Conservation (phyloP, 805 yeast species). For the Hanseniaspora clermontiae region DNA sequence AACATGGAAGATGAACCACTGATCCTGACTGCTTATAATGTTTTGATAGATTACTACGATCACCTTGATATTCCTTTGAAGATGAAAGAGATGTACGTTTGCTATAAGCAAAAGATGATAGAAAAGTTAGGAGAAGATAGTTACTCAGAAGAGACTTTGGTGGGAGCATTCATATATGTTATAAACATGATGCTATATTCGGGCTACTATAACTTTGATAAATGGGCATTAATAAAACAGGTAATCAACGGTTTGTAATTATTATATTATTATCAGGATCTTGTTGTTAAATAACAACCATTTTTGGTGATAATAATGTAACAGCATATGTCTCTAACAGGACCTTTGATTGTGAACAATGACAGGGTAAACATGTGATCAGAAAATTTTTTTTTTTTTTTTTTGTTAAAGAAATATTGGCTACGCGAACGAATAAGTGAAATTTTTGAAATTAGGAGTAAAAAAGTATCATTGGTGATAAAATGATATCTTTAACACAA, state of each 20-base stretch:
- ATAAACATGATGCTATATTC: neutral
- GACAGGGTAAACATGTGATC: too few relatives aligned
- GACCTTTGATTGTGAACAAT: too few relatives aligned
- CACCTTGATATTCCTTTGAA: conserved; percentile 7
- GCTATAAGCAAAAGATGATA: neutral
- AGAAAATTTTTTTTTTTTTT: too few relatives aligned
- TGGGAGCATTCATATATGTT: neutral
- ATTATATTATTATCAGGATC: neutral
- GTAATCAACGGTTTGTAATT: neutral
- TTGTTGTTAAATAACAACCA: too few relatives aligned
- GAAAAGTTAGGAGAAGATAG: neutral
- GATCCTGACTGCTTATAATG: neutral
- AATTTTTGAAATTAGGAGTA: too few relatives aligned
- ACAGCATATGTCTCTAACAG: too few relatives aligned
- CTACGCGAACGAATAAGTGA: too few relatives aligned
- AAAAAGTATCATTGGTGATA: too few relatives aligned
- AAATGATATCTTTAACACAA: too few relatives aligned
- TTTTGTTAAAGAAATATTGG: too few relatives aligned
- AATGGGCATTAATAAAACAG: neutral
- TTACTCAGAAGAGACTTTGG: neutral
- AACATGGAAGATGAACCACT: neutral
- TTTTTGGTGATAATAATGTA: too few relatives aligned
- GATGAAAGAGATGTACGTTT: neutral
- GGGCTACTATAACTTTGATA: conserved; percentile 1
- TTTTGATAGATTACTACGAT: neutral